These are phyloP conservation scores for Skeletonema marinoi DNA, from an alignment of 108 stramenopile genomes.

Conservation along the genomic window DNA sequence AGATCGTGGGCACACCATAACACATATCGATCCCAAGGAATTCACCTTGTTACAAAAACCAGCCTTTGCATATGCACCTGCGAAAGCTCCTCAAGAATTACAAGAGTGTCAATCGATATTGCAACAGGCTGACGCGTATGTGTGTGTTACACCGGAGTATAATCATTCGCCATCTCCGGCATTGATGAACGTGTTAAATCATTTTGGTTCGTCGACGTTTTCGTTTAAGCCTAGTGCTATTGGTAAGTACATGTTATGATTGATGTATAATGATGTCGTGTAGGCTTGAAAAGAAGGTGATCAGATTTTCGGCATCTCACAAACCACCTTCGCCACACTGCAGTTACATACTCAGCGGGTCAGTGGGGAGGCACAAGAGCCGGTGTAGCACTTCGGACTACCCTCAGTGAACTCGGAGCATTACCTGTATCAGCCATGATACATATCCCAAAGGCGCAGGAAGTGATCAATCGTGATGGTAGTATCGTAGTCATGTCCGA, in stretches of 20 bases:
- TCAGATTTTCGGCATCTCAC: background rate
- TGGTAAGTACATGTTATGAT: constrained; percentile 1
- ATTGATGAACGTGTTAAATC: constrained; percentile 71
- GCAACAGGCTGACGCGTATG: constrained; percentile 65
- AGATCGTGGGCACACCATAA: constrained; percentile 50
- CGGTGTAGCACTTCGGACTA: constrained; percentile 59
- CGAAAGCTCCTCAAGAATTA: constrained; percentile 45
- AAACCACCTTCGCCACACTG: background rate
- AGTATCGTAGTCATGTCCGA: background rate
- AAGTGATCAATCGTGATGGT: constrained; percentile 68
- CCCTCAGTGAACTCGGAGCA: constrained; percentile 76
- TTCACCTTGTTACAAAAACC: constrained; percentile 69
- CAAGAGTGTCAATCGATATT: constrained; percentile 43
- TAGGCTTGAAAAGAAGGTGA: too few species aligned
- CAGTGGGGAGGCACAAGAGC: constrained; percentile 86
- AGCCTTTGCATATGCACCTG: constrained; percentile 58
- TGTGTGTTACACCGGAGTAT: constrained; percentile 84
- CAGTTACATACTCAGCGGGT: constrained; percentile 75
- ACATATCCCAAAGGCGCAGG: constrained; percentile 64
- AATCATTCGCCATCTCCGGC: constrained; percentile 82
- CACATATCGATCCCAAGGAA: constrained; percentile 51
- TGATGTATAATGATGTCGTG: too few species aligned
- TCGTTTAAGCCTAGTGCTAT: constrained; percentile 76
- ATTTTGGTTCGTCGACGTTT: constrained; percentile 75
- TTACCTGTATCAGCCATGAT: constrained; percentile 82